Base-by-base conservation (phyloP, 2,329 filamentous ascomycete species). In the Bipolaris zeicola region DNA sequence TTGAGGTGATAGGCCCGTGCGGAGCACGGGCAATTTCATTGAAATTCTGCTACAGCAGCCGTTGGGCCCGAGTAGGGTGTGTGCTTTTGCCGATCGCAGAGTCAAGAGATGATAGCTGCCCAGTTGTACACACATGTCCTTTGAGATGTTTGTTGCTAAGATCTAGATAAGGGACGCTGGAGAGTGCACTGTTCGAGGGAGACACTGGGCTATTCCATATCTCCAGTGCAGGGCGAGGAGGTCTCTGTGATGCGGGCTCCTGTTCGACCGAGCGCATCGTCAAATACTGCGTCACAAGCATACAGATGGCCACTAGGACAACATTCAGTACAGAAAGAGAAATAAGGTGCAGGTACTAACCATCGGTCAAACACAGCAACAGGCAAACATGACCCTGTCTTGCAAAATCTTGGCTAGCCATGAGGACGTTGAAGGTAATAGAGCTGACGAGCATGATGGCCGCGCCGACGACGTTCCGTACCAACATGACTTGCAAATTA, bases 371-470 rank as follows among this genome's bases (percentile, higher is more conserved):
- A 52, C 77, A 78, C 22, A 74, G 67, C 2, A 70, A 62, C 39
- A 75, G 72, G 50, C 76, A 79, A 2, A 73, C 59, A 62, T 76
- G 77, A 3, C 70, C 72, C 18, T 67, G 62, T 42, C 71, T 67
- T n/a, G 68, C 64, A 1, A 68, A 71, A 2, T 52, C 39, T 43
- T 68, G 64, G 13, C 36, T 57, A 18, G 70, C 63, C 22, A 76
- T 67, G 6, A 77, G 50, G 1, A 56, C 63, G 6, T 77, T 66
- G 55, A 78, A 78, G 31, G 65, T 59, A 4, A 76, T 57, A 2
- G 76, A 77, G 24, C 69, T 67, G 2, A 71, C 37, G 20, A 78
- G 54, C 18, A 78, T 66, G 13, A 74, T 52, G 3, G 69, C 31
- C 0, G 70, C 68, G 3, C 74, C 76, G 26, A 63, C 20, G 3